Evolutionary conservation across 176 grass and related monocot genomes (phyloP), one percentile per base, ranked within the genome.

Genomic region (Neostapfia colusana): DNA sequence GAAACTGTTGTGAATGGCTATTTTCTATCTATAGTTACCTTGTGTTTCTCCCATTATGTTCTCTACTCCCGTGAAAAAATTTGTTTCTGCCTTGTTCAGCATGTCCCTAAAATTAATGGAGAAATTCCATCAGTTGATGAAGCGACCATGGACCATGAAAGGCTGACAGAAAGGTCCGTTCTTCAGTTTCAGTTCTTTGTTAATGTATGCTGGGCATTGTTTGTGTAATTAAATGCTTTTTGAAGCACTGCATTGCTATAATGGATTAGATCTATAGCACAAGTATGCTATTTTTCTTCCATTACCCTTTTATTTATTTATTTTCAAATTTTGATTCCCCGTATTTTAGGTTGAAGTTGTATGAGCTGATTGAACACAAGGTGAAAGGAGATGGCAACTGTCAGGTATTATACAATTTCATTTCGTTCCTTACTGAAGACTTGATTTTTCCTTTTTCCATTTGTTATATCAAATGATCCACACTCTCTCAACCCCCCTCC

Each of bases 71-170:
- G 25, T 92, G 72, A 51, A 85, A 72, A 43, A 28, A 72, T 27
- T 21, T 76, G 27, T 86, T 72, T 72, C 56, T 63, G 8, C 49
- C 45, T 79, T 85, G 5, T 90, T 79, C 85, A 99, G 95, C 95
- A 99, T 92, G 95, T 99, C 54, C 95, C 95, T 83, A 92, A 72
- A 93, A 95, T 99, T 73, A 99, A 99, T 89, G 95, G 95, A 37
- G 89, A 83, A 70, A 99, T 99, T 85, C 95, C 95, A 83, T 92
- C 95, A 60, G 13, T 90, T 2, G 92, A 95, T 44, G 91, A 99
- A 86, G 95, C 95, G 69, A 95, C 85, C 65, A 88, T 93, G 82
- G 95, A 99, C 82, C 92, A 95, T 86, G 82, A 95, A 84, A 95
- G 92, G 86, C 83, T 99, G 72, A 85, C 84, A 82, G 87, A 89